Percentiles rank a stretch among this genome's conserved stretches.
phyloP scores from a whole-genome alignment of 1,284 basidiomycete genomes.

The Pyrrhoderma noxium region DNA sequence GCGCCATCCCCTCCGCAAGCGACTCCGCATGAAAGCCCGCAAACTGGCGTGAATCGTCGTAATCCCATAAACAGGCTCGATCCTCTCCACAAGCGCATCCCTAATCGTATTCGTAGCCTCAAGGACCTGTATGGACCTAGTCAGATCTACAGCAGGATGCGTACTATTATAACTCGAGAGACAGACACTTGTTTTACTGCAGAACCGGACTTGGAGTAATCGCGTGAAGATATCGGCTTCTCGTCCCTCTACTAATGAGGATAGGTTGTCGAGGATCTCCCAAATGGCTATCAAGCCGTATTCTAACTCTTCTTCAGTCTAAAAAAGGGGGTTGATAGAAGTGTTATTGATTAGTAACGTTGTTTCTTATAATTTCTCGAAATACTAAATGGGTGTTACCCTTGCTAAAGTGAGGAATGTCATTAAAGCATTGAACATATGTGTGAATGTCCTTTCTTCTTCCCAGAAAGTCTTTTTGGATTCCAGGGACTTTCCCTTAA shows the following conservation, averaged over 20 bases:
- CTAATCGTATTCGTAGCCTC: conserved; percentile 75
- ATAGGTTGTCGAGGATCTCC: conserved; percentile 68
- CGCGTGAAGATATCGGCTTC: conserved; percentile 63
- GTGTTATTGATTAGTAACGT: too few species aligned
- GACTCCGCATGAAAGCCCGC: conserved; percentile 51
- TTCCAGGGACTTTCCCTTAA: conserved; percentile 28
- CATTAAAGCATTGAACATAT: conserved; percentile 54
- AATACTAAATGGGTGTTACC: conserved; percentile 33
- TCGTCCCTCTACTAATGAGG: conserved; percentile 58
- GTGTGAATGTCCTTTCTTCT: conserved; percentile 56
- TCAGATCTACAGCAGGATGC: conserved; percentile 8
- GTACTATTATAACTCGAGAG: not conserved
- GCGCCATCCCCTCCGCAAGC: conserved; percentile 33
- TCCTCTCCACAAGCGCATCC: conserved; percentile 57
- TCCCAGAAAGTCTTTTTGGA: conserved; percentile 51
- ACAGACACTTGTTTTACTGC: conserved; percentile 55
- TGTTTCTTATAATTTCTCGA: conserved; percentile 1
- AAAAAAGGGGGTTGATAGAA: conserved; percentile 19
- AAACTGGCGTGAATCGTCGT: conserved; percentile 71
- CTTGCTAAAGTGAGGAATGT: conserved; percentile 49
- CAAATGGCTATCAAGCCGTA: conserved; percentile 69
- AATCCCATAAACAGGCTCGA: conserved; percentile 77
- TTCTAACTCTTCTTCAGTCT: conserved; percentile 59
- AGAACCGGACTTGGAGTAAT: conserved; percentile 58
- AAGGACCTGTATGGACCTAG: conserved; percentile 44